A percentile compares a stretch with the other conserved stretches of the same genome.
phyloP scores from a whole-genome alignment of 768 basidiomycete genomes.

The Amyloporia xantha region DNA sequence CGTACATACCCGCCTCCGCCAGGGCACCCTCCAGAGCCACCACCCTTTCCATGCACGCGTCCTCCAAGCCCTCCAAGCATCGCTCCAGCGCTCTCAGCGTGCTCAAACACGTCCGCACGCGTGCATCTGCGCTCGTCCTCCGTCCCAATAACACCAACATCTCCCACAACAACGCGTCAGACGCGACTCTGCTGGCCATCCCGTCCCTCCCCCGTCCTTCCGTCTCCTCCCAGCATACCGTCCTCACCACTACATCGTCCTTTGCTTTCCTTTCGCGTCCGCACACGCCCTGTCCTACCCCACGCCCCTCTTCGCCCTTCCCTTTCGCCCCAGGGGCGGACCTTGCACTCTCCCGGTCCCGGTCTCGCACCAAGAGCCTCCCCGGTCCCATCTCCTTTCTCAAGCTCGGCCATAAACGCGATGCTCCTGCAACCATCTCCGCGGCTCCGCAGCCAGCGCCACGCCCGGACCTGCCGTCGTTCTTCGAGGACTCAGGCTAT shows the following conservation, averaged over 20 bases:
- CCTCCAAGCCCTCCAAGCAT: slow-evolving; percentile 5
- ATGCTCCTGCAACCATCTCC: not conserved
- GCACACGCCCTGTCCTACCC: slow-evolving; percentile 3
- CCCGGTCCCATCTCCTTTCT: slow-evolving; percentile 9
- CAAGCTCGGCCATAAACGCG: slow-evolving; percentile 4
- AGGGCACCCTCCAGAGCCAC: slow-evolving; percentile 3
- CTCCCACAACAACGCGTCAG: slow-evolving; percentile 4
- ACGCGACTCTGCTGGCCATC: not conserved
- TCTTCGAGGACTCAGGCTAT: slow-evolving; percentile 15
- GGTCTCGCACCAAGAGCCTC: slow-evolving; percentile 9
- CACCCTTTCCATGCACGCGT: not conserved
- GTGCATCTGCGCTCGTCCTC: slow-evolving; percentile 23
- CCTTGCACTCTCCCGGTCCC: slow-evolving; percentile 7
- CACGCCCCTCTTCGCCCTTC: slow-evolving; percentile 8
- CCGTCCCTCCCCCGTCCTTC: slow-evolving; percentile 9
- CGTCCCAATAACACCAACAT: slow-evolving; percentile 9
- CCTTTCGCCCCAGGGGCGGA: slow-evolving; percentile 7
- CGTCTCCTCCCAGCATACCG: slow-evolving; percentile 10
- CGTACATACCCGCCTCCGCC: not conserved
- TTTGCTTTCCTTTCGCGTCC: slow-evolving; percentile 6
- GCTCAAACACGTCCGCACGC: slow-evolving; percentile 20
- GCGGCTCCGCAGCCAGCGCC: not conserved
- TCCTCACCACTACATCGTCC: slow-evolving; percentile 1
- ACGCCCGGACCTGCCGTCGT: slow-evolving; percentile 8
- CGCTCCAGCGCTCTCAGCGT: slow-evolving; percentile 15